These are phyloP conservation scores for Aspergillus sp. DNA, from an alignment of 2,329 filamentous ascomycete genomes.

Conservation along the genomic window DNA sequence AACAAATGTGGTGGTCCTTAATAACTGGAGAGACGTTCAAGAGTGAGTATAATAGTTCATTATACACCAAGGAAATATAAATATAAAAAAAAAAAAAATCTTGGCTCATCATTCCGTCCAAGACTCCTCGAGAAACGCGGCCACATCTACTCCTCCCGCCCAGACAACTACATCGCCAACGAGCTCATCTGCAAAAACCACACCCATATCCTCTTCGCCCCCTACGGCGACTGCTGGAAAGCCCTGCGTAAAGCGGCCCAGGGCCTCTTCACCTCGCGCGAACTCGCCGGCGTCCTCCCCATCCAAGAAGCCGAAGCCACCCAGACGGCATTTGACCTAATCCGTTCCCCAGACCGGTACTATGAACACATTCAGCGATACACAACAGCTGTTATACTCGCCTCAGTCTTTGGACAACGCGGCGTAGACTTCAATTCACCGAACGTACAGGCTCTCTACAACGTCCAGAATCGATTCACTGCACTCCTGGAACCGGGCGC, in stretches of 20 bases:
- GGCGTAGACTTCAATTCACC: not conserved
- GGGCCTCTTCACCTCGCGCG: not conserved
- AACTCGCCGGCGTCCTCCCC: not conserved
- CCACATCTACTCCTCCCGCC: constrained; percentile 7
- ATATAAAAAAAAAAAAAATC: no score
- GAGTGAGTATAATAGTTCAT: not conserved
- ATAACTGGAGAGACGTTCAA: not conserved
- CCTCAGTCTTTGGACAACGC: not conserved
- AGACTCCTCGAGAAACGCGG: constrained; percentile 5
- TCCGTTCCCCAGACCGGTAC: not conserved
- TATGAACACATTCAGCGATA: constrained; percentile 2
- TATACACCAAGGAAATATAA: no score
- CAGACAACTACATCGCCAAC: constrained; percentile 8
- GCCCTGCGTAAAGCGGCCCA: not conserved
- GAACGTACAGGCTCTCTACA: not conserved
- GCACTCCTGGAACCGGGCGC: not conserved
- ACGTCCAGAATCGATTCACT: not conserved
- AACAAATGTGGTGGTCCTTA: not conserved
- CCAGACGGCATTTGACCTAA: not conserved
- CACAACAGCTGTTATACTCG: constrained; percentile 2
- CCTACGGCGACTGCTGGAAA: not conserved
- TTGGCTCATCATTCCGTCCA: not conserved
- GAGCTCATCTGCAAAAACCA: constrained; percentile 4
- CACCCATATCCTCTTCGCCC: constrained; percentile 4
- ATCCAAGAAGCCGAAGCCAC: constrained; percentile 6